phyloP scores from a whole-genome alignment of 2,329 filamentous ascomycete genomes.

The Aspergillus versicolor region DNA sequence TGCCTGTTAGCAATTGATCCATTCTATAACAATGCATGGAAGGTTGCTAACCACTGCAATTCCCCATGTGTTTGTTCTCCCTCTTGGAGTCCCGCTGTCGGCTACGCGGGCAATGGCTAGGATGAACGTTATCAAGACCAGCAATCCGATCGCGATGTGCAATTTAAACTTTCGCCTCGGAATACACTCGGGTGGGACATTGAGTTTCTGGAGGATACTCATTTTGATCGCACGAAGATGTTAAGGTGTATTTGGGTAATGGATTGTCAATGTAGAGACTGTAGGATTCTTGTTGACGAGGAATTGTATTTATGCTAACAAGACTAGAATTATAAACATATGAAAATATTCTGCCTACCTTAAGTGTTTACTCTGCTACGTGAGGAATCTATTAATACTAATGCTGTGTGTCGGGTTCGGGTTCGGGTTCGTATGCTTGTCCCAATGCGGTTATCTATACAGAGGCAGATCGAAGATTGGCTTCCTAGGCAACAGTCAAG shows the following conservation, averaged over 20 bases:
- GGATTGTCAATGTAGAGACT: too few relatives aligned
- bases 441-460: slow-evolving; percentile 4
- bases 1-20: not conserved
- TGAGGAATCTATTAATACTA: too few relatives aligned
- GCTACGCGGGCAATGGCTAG: slow-evolving; percentile 22
- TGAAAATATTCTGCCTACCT: too few relatives aligned
- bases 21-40: not conserved
- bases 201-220: not conserved
- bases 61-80: slow-evolving; percentile 22
- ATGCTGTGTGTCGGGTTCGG: too few relatives aligned
- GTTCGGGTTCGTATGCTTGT: slow-evolving; percentile 9
- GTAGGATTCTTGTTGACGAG: too few relatives aligned
- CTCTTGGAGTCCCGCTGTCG: slow-evolving; percentile 16
- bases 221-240: not conserved
- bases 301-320: too few relatives aligned
- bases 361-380: too few relatives aligned
- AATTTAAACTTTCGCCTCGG: slow-evolving; percentile 11
- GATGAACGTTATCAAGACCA: slow-evolving; percentile 17
- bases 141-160: slow-evolving; percentile 13
- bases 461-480: not conserved
- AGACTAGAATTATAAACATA: not conserved
- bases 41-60: slow-evolving; percentile 17
- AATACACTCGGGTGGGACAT: not conserved
- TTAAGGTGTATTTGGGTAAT: too few relatives aligned
- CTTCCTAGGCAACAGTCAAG: not conserved